phyloP scores from a whole-genome alignment of 768 basidiomycete genomes.

The Leucogyrophana mollusca region DNA sequence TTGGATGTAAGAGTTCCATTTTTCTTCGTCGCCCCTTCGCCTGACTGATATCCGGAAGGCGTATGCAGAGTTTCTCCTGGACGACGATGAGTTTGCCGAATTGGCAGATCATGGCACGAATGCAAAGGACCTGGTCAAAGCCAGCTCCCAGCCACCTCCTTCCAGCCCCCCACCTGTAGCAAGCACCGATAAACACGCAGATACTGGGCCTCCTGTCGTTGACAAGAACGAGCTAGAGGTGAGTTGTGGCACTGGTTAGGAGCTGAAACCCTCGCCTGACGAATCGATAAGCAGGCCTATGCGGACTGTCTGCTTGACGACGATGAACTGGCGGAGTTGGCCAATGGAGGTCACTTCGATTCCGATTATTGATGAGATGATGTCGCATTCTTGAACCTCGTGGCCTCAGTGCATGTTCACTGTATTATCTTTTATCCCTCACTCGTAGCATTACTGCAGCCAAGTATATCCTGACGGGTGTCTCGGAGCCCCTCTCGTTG shows the following conservation, averaged over 20 bases:
- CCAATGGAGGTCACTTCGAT: constrained; percentile 25
- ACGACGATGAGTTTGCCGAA: constrained; percentile 19
- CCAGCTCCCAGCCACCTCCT: not conserved
- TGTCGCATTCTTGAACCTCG: too few relatives aligned
- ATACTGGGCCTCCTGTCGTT: not conserved
- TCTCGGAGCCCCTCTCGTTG: too few relatives aligned
- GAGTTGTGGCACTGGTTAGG: constrained; percentile 2
- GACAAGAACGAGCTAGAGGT: constrained; percentile 19
- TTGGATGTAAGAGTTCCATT: not conserved
- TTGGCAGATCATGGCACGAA: constrained; percentile 13
- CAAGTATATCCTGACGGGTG: too few relatives aligned
- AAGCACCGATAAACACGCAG: not conserved
- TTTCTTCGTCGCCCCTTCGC: too few relatives aligned
- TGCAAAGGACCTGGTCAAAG: not conserved
- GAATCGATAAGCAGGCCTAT: constrained; percentile 28
- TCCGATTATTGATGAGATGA: constrained; percentile 19
- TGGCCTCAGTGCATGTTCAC: not conserved
- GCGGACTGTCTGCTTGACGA: constrained; percentile 37
- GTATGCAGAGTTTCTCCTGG: not conserved
- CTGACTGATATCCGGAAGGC: too few relatives aligned
- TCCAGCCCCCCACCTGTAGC: not conserved
- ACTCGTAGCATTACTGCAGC: too few relatives aligned
- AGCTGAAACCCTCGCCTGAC: not conserved
- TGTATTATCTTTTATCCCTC: not conserved
- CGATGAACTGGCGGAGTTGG: constrained; percentile 31